Evolutionary conservation across 805 yeast genomes (phyloP).

Genomic region (Tanozyma kutaoensis): DNA sequence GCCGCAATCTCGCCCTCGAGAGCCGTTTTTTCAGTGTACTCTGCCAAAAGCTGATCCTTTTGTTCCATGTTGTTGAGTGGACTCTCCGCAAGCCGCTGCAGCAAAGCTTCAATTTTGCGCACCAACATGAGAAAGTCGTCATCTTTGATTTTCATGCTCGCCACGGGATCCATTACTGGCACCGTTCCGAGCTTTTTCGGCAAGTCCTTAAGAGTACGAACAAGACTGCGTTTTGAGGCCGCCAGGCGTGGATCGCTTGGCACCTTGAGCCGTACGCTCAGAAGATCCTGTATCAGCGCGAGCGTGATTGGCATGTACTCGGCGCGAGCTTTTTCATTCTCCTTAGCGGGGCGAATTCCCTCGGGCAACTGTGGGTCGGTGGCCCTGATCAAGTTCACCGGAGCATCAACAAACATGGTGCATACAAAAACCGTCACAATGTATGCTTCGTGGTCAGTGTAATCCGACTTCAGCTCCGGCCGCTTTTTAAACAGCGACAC

Average conservation of each 20-base stretch:
- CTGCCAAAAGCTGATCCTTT: conserved; percentile 46
- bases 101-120: conserved; percentile 72
- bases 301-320: conserved; percentile 81
- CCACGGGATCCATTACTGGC: conserved; percentile 83
- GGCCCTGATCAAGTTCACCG: conserved; percentile 67
- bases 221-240: conserved; percentile 46
- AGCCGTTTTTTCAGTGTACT: conserved; percentile 52
- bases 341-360: conserved; percentile 76
- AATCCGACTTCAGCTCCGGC: conserved; percentile 36
- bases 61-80: conserved; percentile 53
- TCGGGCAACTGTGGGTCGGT: conserved; percentile 70
- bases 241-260: conserved; percentile 59
- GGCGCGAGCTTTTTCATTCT: conserved; percentile 57
- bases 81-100: conserved; percentile 56
- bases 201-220: conserved; percentile 68
- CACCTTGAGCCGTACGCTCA: conserved; percentile 68
- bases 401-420: conserved; percentile 71
- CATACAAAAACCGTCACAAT: conserved; percentile 74
- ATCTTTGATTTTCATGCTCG: conserved; percentile 86
- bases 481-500: conserved; percentile 70
- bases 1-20: conserved; percentile 44
- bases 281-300: conserved; percentile 58
- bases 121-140: conserved; percentile 58
- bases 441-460: conserved; percentile 80
- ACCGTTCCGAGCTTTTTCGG: conserved; percentile 80